Percentiles rank a stretch among this genome's conserved stretches.
Conservation (phyloP, 176 grass and related monocot genomes). For the Phoenix dactylifera region DNA sequence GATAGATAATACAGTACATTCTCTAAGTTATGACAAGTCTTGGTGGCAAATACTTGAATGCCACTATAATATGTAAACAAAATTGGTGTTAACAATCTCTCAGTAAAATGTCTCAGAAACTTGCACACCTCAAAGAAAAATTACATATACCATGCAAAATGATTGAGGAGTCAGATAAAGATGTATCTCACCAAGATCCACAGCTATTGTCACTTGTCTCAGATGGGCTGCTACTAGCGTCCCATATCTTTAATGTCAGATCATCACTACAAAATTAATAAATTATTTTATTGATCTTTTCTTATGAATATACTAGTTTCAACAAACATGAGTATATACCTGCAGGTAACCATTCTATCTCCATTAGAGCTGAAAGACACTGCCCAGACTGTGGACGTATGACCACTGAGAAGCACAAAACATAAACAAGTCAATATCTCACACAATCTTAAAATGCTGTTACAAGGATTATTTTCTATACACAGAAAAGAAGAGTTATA, state of each 20-base stretch:
- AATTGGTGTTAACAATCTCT: no score
- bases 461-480: no score
- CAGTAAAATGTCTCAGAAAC: no score
- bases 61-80: no score
- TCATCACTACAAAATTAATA: constrained; percentile 66
- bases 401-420: constrained; percentile 49
- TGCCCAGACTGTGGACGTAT: constrained; percentile 88
- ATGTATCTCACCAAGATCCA: constrained; percentile 58
- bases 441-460: no score
- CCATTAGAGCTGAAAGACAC: constrained; percentile 73
- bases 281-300: constrained; percentile 20
- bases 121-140: no score
- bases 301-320: background rate
- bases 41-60: no score
- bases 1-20: no score
- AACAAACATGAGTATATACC: constrained; percentile 36
- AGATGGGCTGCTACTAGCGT: constrained; percentile 46
- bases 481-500: no score
- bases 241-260: constrained; percentile 86
- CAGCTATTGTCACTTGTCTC: constrained; percentile 33
- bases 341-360: constrained; percentile 89
- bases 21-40: no score
- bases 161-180: constrained; percentile 1
- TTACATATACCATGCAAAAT: no score
- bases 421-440: background rate